Evolutionary conservation across 345 rosid genomes (phyloP), one percentile per base, ranked within the genome.

Genomic region (Balakata baccata): DNA sequence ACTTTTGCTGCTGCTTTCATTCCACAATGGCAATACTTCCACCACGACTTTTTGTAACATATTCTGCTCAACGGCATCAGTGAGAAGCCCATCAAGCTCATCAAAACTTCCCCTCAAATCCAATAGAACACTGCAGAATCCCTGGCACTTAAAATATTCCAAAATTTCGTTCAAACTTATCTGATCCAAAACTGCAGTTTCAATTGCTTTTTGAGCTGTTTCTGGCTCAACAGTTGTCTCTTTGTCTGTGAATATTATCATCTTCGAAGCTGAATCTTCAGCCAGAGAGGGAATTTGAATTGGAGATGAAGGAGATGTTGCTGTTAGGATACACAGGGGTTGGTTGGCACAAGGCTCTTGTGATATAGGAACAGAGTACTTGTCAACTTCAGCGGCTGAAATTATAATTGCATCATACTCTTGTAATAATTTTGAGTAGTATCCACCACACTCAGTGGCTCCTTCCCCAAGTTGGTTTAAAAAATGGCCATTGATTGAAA

Each of bases 401-500:
- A 86, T 66, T 66, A 94, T 78, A 14, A 92, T 39, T 17, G 84
- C 96, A 71, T 94, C 89, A n/a, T 88, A 87, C 79, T 95, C 90
- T 70, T 87, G 94, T 64, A 88, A 82, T 76, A 94, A 71, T 76
- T 78, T 81, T 23, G 87, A 89, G 86, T 89, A 88, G 86, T 90
- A 86, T 61, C 98, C 95, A 77, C 94, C 90, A 58, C 41, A 16
- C 70, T 81, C 79, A 0, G 70, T 38, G 34, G 73, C 90, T 59
- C 90, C 87, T 76, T 85, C 89, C n/a, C 97, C 97, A 18, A 88
- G 86, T 81, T 82, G 83, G 76, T 90, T 81, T 2, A 83, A 57
- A 64, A 84, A 25, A 43, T 81, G 77, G 54, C 97, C 97, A 80
- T 88, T 87, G 61, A 82, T 80, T 46, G 92, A 89, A 50, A 94